Base-by-base conservation (phyloP, 768 basidiomycete species). In the Termitomyces sp. region DNA sequence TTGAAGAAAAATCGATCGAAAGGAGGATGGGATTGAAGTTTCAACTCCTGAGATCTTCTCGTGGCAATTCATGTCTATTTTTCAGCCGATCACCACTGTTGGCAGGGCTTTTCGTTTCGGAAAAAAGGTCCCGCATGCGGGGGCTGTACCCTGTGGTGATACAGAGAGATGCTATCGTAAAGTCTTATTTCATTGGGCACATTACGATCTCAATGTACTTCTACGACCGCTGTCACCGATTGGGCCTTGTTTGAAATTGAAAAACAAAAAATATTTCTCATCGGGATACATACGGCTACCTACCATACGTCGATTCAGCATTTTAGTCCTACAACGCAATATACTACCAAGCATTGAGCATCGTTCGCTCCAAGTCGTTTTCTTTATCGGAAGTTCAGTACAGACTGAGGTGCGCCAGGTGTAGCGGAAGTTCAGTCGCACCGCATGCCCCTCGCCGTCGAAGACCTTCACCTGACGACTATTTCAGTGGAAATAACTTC, bases 1-100 rank as follows among this genome's bases (percentile, higher is more conserved):
- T 70, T 81, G 19, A 86, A 86, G 65, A 71, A 71, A 59, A 64
- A 65, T 23, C 64, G 73, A 38, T 56, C 51, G 30, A 62, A 57
- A 55, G 55, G 63, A 21, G 64, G 63, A 38, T 64, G 59, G 63
- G 62, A 63, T 49, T 65, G 53, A 54, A 8, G 38, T 5, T 38
- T 40, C 6, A 8, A 15, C 44, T 45, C 15, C 15, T 46, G 45
- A 30, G 28, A 17, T 46, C 15, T 15, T 23, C 38, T 12, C 3
- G 23, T 11, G 26, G 11, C 26, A 17, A 40, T n/a, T 4, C 37
- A 33, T 33, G 7, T 1, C 3, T 40, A 5, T 41, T n/a, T n/a
- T 30, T 28, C 23, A 12, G 37, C 5, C 10, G 17, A n/a, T 40
- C 37, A 23, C 14, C 11, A 23, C 8, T 14, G 26, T 17, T n/a